Evolutionary conservation across 2,329 filamentous ascomycete genomes (phyloP), one percentile per base, ranked within the genome.

Genomic region (Apiospora pterosperma): DNA sequence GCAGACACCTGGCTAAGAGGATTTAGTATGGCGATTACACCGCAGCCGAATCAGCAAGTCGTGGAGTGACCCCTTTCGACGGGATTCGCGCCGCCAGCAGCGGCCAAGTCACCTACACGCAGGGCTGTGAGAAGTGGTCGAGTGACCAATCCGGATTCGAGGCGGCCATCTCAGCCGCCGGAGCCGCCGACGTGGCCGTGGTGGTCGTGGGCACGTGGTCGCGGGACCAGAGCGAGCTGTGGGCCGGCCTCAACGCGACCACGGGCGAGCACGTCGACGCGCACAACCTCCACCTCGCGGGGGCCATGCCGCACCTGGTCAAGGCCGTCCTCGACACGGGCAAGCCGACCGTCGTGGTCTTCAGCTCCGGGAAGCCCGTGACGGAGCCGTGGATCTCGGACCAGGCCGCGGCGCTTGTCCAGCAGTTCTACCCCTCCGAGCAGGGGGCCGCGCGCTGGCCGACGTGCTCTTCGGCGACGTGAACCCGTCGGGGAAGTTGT

Each of bases 121-220:
- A 91, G 76, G 90, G 91, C 36, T 91, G 89, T 67, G 88, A 92
- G 75, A 83, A 88, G 52, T 92, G 90, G 90, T 92, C 89, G 41
- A 87, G 81, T 65, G 88, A 91, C 68, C 79, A 92, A 67, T 89
- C 88, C 5, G 88, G 87, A 1, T 91, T 92, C 68, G 75, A 81
- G 0, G 89, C 88, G 70, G 91, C 91, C 7, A 76, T 92, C n/a
- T 79, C 84, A 0, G 86, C 85, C 0, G 90, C 90, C 1, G 79
- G 88, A 70, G 83, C 82, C 11, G 89, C 90, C 3, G 90, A 93
- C 70, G 85, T 92, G 2, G 90, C 90, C 6, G 83, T 93, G 5
- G 89, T 93, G 0, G 81, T 93, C 0, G 90, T 92, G 1, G 91
- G 90, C 36, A 93, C 90, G 10, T 92, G 90, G 91, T 88, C 86